Percentiles rank a stretch among this genome's conserved stretches.
These are phyloP conservation scores for Suillus subaureus DNA, from an alignment of 768 basidiomycete species.

Conservation along the genomic window DNA sequence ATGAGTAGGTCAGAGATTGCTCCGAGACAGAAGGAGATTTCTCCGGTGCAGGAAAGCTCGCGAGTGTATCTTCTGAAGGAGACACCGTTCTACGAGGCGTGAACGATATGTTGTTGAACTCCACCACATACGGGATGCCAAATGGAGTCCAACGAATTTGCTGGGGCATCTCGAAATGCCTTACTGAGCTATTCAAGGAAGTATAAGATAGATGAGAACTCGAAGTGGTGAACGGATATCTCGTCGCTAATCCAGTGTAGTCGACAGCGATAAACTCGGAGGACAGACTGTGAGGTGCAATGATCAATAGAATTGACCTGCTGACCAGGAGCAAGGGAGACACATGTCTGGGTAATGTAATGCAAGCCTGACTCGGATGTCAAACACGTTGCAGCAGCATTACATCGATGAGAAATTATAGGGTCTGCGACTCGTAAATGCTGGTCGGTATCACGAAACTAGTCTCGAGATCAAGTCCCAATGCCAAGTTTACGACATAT, in stretches of 20 bases:
- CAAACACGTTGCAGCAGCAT: constrained; percentile 8
- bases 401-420: neutral
- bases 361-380: neutral
- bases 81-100: constrained; percentile 3
- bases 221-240: neutral
- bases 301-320: neutral
- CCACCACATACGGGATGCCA: constrained; percentile 31
- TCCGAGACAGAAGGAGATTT: constrained; percentile 8
- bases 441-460: neutral
- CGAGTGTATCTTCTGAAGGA: neutral
- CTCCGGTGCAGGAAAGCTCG: constrained; percentile 1
- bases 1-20: constrained; percentile 9
- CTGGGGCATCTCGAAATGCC: constrained; percentile 19
- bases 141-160: constrained; percentile 33
- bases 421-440: neutral
- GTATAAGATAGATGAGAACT: neutral
- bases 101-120: constrained; percentile 32
- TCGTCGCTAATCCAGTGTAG: neutral
- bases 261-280: neutral
- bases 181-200: neutral
- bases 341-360: constrained; percentile 1
- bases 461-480: neutral
- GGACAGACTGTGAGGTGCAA: neutral
- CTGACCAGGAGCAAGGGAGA: neutral
- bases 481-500: neutral